A percentile compares a stretch with the other conserved stretches of the same genome.
Conservation (phyloP, 371 early-diverging fungal genomes). For the Mortierella sp. region DNA sequence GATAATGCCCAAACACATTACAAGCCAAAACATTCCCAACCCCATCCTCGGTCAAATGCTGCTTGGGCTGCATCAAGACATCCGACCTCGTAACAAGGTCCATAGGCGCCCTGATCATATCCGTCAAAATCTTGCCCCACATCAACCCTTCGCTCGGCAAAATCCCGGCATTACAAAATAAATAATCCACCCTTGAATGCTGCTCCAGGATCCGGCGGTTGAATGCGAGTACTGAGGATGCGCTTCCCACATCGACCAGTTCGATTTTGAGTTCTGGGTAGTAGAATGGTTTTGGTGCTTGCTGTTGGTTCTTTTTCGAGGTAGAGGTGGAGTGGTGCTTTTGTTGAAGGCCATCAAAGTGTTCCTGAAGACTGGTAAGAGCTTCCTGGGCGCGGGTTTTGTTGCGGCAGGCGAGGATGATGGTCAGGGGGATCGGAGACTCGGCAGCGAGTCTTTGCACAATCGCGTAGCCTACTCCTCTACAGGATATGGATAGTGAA, state of each 20-base stretch:
- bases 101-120: slow-evolving; percentile 70
- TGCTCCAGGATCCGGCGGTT: slow-evolving; percentile 41
- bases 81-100: slow-evolving; percentile 77
- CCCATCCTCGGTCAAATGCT: slow-evolving; percentile 72
- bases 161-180: slow-evolving; percentile 90
- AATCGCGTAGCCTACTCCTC: slow-evolving; percentile 85
- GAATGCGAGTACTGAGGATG: slow-evolving; percentile 59
- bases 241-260: slow-evolving; percentile 70
- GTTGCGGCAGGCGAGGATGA: slow-evolving; percentile 87
- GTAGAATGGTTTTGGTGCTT: background rate
- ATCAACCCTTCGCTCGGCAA: slow-evolving; percentile 71
- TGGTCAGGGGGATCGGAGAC: slow-evolving; percentile 51
- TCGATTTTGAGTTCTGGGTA: slow-evolving; percentile 56
- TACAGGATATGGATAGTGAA: slow-evolving; percentile 22
- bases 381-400: slow-evolving; percentile 71
- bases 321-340: too few species aligned
- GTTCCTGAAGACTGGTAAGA: slow-evolving; percentile 58
- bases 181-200: slow-evolving; percentile 69
- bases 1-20: slow-evolving; percentile 92
- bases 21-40: slow-evolving; percentile 85
- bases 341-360: slow-evolving; percentile 46
- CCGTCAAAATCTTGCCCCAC: slow-evolving; percentile 60
- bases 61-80: slow-evolving; percentile 72
- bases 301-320: background rate
- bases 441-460: slow-evolving; percentile 71